Percentiles rank a stretch among this genome's conserved stretches.
Evolutionary conservation across 73 alveolate genomes (phyloP).

Genomic region (Blepharisma japonicum): DNA sequence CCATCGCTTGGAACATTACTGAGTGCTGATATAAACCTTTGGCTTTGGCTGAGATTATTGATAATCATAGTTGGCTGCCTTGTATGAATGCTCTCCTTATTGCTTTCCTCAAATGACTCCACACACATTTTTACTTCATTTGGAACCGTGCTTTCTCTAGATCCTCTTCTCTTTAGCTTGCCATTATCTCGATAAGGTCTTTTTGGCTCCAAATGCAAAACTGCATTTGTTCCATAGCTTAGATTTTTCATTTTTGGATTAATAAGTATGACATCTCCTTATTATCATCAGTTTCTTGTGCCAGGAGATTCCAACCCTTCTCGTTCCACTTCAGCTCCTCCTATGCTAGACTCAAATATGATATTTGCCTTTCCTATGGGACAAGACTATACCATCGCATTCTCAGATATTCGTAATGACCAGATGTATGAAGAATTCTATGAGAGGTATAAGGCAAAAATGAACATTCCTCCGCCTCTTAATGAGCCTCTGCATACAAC

Average conservation of each 20-base stretch:
- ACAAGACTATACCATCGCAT: not conserved
- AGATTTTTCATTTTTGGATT: not conserved
- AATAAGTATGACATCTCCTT: slow-evolving; percentile 3
- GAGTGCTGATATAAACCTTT: no score
- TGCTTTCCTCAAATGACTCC: no score
- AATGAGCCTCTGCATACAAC: not conserved
- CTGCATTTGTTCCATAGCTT: not conserved
- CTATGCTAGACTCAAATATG: slow-evolving; percentile 7
- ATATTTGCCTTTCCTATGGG: not conserved
- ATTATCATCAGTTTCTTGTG: not conserved
- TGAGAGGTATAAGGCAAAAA: not conserved
- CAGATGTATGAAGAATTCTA: slow-evolving; percentile 12
- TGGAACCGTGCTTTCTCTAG: no score
- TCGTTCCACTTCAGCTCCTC: slow-evolving; percentile 19
- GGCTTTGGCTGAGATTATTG: no score
- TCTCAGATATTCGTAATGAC: slow-evolving; percentile 11
- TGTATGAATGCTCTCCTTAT: no score
- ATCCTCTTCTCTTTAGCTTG: no score
- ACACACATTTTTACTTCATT: no score
- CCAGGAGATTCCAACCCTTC: not conserved
- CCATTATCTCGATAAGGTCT: no score
- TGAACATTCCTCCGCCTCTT: slow-evolving; percentile 23
- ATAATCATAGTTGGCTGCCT: no score
- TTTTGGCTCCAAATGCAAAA: no score
- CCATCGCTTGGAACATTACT: no score